Percentiles rank a stretch among this genome's conserved stretches.
phyloP scores from a whole-genome alignment of 2,329 filamentous ascomycete genomes.

The Basipetospora chlamydospora region DNA sequence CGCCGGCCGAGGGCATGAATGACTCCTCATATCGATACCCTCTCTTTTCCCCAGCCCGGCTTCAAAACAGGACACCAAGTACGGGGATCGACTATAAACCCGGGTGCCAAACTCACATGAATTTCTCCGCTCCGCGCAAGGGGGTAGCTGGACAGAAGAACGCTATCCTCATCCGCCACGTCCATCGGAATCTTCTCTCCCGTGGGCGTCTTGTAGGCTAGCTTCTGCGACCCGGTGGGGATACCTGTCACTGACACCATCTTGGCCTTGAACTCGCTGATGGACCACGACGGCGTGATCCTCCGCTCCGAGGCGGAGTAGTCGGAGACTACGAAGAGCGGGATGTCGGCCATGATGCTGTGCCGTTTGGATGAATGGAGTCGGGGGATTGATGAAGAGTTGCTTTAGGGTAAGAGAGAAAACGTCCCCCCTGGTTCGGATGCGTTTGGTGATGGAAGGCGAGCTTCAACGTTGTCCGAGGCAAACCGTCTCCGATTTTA shows the following conservation, averaged over 20 bases:
- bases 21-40: too few species aligned
- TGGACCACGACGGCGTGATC: slow-evolving; percentile 82
- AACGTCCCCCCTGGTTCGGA: too few species aligned
- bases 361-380: too few species aligned
- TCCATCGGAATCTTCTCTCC: slow-evolving; percentile 47
- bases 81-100: too few species aligned
- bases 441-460: too few species aligned
- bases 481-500: too few species aligned
- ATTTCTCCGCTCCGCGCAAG: slow-evolving; percentile 65
- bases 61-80: too few species aligned
- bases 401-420: too few species aligned
- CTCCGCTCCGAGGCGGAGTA: slow-evolving; percentile 76
- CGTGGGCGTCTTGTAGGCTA: slow-evolving; percentile 53
- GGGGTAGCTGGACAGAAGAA: slow-evolving; percentile 48
- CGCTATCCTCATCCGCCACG: slow-evolving; percentile 58
- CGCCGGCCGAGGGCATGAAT: too few species aligned
- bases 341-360: slow-evolving; percentile 53
- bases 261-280: slow-evolving; percentile 69
- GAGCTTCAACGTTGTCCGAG: too few species aligned
- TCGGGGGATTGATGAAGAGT: too few species aligned
- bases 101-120: slow-evolving; percentile 48
- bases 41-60: too few species aligned
- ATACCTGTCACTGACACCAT: slow-evolving; percentile 89
- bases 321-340: slow-evolving; percentile 60
- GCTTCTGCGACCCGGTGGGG: slow-evolving; percentile 61